Evolutionary conservation across 2,329 filamentous ascomycete species (phyloP).

Genomic region (Neonectria coccinea): DNA sequence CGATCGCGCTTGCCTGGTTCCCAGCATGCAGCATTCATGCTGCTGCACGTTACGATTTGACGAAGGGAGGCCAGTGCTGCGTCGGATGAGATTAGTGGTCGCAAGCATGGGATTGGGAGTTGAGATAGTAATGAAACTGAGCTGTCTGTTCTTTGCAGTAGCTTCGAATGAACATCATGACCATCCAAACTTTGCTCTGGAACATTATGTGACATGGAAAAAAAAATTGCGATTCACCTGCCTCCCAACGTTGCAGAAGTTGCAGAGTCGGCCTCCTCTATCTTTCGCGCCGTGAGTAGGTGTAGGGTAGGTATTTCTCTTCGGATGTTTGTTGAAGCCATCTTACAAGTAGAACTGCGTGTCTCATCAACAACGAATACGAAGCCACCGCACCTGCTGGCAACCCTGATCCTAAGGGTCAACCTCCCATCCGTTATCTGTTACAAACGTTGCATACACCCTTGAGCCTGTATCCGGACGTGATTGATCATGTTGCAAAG

Average conservation of each 20-base stretch:
- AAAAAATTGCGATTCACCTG: no score
- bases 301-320: not conserved
- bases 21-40: not conserved
- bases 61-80: not conserved
- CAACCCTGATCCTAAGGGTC: not conserved
- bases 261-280: not conserved
- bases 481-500: not conserved
- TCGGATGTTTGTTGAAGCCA: not conserved
- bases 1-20: not conserved
- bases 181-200: not conserved
- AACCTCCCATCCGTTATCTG: not conserved
- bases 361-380: no score
- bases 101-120: not conserved
- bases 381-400: no score
- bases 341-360: not conserved
- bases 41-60: not conserved
- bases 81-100: not conserved
- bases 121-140: not conserved
- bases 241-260: not conserved
- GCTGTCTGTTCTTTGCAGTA: not conserved
- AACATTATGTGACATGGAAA: not conserved
- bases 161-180: not conserved
- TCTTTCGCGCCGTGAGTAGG: not conserved
- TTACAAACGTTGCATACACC: not conserved
- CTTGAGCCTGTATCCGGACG: not conserved